Percentiles rank a stretch among this genome's conserved stretches.
Evolutionary conservation across 306 rosid genomes (phyloP).

Genomic region (Vigna trinervia): DNA sequence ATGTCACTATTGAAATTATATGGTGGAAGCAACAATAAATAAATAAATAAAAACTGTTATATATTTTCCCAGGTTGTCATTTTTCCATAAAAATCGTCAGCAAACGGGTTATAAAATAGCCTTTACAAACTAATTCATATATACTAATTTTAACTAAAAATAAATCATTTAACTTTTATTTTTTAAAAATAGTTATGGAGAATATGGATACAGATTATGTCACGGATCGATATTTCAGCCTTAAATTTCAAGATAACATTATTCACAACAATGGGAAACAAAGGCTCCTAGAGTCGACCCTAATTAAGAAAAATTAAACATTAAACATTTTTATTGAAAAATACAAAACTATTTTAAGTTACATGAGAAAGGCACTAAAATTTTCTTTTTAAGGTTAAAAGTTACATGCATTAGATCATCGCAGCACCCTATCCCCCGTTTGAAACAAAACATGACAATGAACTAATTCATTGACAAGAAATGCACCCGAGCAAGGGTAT

Average conservation of each 20-base stretch:
- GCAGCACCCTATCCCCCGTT: neutral
- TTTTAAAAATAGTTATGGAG: no score
- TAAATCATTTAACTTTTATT: no score
- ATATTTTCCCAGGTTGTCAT: no score
- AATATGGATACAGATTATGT: no score
- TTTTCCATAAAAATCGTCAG: no score
- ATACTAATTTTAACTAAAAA: no score
- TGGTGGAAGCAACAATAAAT: no score
- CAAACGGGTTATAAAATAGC: no score
- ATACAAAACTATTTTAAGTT: neutral
- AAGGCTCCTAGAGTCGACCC: neutral
- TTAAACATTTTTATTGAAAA: neutral
- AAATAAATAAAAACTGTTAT: no score
- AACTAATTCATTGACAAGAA: conserved; percentile 75
- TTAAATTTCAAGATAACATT: neutral
- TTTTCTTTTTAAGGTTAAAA: neutral
- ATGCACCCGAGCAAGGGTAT: conserved; percentile 93
- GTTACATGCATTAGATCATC: neutral
- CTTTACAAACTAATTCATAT: no score
- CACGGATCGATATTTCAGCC: no score
- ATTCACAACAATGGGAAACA: neutral
- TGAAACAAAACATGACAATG: neutral
- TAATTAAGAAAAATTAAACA: neutral
- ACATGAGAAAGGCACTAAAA: conserved; percentile 18
- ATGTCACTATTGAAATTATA: no score